Evolutionary conservation across 768 basidiomycete species (phyloP), one percentile per base, ranked within the genome.

Genomic region (Fomitopsis pulvina): DNA sequence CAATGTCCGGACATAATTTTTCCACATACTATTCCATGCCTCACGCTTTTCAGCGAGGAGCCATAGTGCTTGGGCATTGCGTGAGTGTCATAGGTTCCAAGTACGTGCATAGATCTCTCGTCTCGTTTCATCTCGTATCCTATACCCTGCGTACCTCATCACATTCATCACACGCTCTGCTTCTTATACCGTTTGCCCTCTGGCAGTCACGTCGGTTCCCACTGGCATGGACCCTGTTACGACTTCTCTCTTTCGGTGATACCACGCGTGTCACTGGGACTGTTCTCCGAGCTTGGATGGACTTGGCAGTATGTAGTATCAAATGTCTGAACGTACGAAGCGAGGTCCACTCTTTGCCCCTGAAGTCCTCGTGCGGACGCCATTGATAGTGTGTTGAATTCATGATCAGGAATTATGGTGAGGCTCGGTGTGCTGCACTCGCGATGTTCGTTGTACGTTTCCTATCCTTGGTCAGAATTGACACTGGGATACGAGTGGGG

Each of bases 51-150:
- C 5, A 6, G 5, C n/a, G n/a, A 18, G 34, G 34, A 18, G 5
- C 34, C 14, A 37, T 18, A 9, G 43, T 25, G n/a, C 22, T 24
- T 29, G 26, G 43, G 43, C 20, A 9, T 44, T 44, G 43, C 29
- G 43, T 44, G 43, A 44, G 43, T 44, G 25, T 44, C 43, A 12
- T 44, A 44, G 43, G 26, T 27, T 44, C 25, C 24, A 32, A 7
- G 14, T 37, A 27, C 24, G 24, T 29, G 43, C 20, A 26, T 44
- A 27, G 43, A 25, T 8, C 20, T 29, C 43, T 44, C 27, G 29
- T 29, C 34, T 12, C 26, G 41, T 21, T 42, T 42, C 9, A 22
- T 22, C 41, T 27, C 41, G 10, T 11, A 27, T 42, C 9, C 25
- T 16, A 22, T 42, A 24, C 21, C 26, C 41, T 42, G 9, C 39